Evolutionary conservation across 225 moss, liverwort and hornwort genomes (phyloP).

Genomic region (Takakia lepidozioides): DNA sequence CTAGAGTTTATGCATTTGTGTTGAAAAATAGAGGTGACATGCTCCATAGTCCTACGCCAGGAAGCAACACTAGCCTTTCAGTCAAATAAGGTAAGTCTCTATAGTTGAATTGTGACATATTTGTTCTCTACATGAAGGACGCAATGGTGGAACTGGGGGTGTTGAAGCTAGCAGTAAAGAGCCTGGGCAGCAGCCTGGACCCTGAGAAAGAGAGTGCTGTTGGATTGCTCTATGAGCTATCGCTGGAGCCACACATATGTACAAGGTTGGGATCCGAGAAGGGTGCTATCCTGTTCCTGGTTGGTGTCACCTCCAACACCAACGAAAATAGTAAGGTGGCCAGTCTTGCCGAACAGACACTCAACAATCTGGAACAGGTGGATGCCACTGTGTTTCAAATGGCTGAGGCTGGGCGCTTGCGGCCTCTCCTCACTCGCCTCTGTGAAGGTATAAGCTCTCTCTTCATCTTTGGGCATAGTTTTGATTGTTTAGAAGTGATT

Average conservation of each 20-base stretch:
- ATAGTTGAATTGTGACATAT: too few species aligned
- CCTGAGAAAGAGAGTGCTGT: slow-evolving; percentile 1
- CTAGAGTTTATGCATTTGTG: too few species aligned
- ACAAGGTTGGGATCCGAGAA: slow-evolving; percentile 1
- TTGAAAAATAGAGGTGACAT: too few species aligned
- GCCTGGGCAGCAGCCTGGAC: slow-evolving; percentile 2
- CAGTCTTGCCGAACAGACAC: slow-evolving; percentile 1
- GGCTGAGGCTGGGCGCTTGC: slow-evolving; percentile 3
- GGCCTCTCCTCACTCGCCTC: not conserved
- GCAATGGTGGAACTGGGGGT: slow-evolving; percentile 3
- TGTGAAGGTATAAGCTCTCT: slow-evolving; percentile 2
- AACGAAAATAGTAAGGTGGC: not conserved
- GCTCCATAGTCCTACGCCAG: too few species aligned
- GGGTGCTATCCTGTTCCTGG: slow-evolving; percentile 4
- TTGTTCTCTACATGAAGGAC: not conserved
- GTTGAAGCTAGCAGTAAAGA: slow-evolving; percentile 5
- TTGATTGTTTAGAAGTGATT: too few species aligned
- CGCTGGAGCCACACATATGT: not conserved
- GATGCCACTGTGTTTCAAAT: slow-evolving; percentile 2
- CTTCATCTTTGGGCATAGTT: too few species aligned
- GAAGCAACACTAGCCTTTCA: too few species aligned
- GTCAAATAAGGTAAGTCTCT: too few species aligned
- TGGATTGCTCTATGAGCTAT: not conserved
- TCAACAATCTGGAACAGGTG: slow-evolving; percentile 1
- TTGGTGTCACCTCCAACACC: not conserved